Base-by-base conservation (phyloP, 805 yeast species). In the Suhomyces vadensis region DNA sequence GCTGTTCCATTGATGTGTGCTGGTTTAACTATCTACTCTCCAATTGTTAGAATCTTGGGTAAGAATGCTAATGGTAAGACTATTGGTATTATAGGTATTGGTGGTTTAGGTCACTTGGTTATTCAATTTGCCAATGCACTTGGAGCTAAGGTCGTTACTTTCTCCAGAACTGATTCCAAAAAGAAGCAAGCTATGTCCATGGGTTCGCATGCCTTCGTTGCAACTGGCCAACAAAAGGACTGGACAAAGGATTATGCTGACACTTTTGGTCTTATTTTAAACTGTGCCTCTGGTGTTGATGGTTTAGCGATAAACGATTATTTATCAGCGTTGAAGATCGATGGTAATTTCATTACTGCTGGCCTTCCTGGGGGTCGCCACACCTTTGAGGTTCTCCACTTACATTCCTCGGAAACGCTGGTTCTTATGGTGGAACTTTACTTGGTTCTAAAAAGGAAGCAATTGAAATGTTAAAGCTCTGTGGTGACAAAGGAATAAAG, bases 1-100 rank as follows among this genome's bases (percentile, higher is more conserved):
- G 87, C 81, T 22, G 90, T 89, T 3, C 90, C 91, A 41, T 67
- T 85, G 66, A 65, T 84, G 68, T 85, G 92, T 70, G 92, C 88
- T 44, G 92, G 92, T 43, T 68, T 83, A 58, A 85, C 92, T 10
- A 82, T 80, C 10, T 85, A 68, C 67, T 77, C 87, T 6, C 92
- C 92, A 43, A 63, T 85, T 53, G 68, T 75, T 46, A 72, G 83
- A 62, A 65, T 48, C 47, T 36, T 50, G n/a, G 54, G 57, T 10
- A 37, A 42, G 24, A 65, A 67, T n/a, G 74, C 73, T 26, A 70
- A 67, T 53, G 80, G 79, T 41, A 69, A 69, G 49, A 71, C 65
- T 40, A 78, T 78, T 39, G 83, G 81, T 52, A 67, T 80, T 47
- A 63, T 77, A 40, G 82, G 82, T 48, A 73, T 77, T 50, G 82